Evolutionary conservation across 768 basidiomycete species (phyloP).

Genomic region (Leccinellum luteum): DNA sequence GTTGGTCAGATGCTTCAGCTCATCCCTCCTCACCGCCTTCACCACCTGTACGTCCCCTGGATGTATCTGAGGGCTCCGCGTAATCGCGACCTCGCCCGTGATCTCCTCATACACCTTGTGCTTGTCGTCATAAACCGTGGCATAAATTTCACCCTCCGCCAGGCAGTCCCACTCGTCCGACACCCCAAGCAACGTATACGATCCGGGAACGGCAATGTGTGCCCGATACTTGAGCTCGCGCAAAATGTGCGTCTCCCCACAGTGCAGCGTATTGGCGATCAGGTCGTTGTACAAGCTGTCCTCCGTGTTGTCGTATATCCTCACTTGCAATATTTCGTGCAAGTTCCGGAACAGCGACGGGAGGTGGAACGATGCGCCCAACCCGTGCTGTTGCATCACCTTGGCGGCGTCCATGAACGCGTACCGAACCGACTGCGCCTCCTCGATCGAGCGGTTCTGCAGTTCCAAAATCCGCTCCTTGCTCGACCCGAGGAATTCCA

Average conservation of each 20-base stretch:
- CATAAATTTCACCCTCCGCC: constrained; percentile 46
- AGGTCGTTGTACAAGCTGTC: constrained; percentile 33
- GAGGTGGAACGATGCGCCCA: constrained; percentile 45
- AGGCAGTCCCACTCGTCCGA: constrained; percentile 50
- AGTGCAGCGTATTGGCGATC: constrained; percentile 36
- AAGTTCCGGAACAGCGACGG: constrained; percentile 42
- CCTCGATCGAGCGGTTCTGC: constrained; percentile 37
- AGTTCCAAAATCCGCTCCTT: constrained; percentile 33
- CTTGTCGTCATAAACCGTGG: constrained; percentile 36
- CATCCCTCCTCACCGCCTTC: constrained; percentile 39
- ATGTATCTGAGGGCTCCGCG: constrained; percentile 53
- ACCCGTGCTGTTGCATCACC: constrained; percentile 41
- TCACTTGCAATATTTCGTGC: constrained; percentile 30
- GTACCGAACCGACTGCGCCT: constrained; percentile 33
- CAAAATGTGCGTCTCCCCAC: constrained; percentile 43
- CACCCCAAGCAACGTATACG: constrained; percentile 51
- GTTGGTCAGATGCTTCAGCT: constrained; percentile 41
- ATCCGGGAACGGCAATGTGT: constrained; percentile 48
- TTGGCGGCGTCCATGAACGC: constrained; percentile 37
- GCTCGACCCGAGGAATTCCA: constrained; percentile 45
- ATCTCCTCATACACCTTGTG: constrained; percentile 26
- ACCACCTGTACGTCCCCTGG: constrained; percentile 47
- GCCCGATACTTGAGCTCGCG: constrained; percentile 52
- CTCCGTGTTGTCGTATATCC: constrained; percentile 12
- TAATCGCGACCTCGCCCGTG: constrained; percentile 42